Percentiles rank a stretch among this genome's conserved stretches.
phyloP scores from a whole-genome alignment of 345 rosid species.

The Brassica carinata region DNA sequence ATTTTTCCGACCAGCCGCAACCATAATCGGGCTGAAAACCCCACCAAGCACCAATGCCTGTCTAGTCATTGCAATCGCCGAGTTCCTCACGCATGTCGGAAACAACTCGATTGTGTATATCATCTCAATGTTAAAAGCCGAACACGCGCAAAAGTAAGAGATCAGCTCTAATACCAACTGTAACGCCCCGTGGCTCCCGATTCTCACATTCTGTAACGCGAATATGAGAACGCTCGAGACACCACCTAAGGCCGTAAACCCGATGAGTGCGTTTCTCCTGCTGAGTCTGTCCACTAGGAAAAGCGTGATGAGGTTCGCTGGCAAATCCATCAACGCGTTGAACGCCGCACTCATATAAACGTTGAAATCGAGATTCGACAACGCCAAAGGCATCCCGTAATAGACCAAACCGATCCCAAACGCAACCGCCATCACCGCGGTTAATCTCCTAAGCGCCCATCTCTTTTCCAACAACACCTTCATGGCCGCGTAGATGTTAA shows the following conservation, averaged over 20 bases:
- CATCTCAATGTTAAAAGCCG: constrained; percentile 45
- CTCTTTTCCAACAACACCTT: constrained; percentile 45
- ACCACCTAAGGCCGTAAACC: constrained; percentile 50
- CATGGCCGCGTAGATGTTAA: constrained; percentile 50
- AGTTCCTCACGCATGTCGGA: constrained; percentile 66
- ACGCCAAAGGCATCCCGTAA: constrained; percentile 75
- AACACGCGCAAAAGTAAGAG: constrained; percentile 60
- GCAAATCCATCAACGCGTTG: constrained; percentile 72
- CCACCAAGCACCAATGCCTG: constrained; percentile 65
- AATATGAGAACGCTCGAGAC: constrained; percentile 48
- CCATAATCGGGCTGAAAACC: constrained; percentile 56
- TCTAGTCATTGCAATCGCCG: constrained; percentile 63
- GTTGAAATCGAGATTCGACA: constrained; percentile 52
- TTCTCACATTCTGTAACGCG: constrained; percentile 34
- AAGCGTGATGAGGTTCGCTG: constrained; percentile 51
- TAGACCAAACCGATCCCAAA: constrained; percentile 69
- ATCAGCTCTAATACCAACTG: constrained; percentile 60
- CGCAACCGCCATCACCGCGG: constrained; percentile 45
- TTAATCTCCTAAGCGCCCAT: constrained; percentile 59
- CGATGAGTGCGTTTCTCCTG: constrained; percentile 46
- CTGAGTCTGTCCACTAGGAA: constrained; percentile 49
- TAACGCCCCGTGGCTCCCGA: constrained; percentile 12
- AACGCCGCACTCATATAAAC: constrained; percentile 62
- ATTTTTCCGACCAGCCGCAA: constrained; percentile 53
- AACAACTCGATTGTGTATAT: constrained; percentile 66